phyloP scores from a whole-genome alignment of 306 rosid genomes.

The Quercus dentata region DNA sequence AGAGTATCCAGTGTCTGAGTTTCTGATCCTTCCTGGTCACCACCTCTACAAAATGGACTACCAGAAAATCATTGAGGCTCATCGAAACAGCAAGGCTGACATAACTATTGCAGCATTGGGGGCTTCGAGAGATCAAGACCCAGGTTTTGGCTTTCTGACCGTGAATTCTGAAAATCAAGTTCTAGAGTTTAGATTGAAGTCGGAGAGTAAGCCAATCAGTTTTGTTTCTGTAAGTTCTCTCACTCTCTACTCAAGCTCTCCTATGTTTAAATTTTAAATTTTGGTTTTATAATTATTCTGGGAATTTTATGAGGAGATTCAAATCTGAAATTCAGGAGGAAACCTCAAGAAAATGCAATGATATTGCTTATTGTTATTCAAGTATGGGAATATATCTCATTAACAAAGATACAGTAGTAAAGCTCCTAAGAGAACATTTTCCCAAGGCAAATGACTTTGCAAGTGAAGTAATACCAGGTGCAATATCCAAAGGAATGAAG shows the following conservation, averaged over 20 bases:
- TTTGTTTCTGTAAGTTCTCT: conserved; percentile 21
- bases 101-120: conserved; percentile 36
- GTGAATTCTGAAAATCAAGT: conserved; percentile 21
- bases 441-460: conserved; percentile 29
- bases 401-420: conserved; percentile 19
- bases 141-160: conserved; percentile 31
- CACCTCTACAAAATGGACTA: conserved; percentile 45
- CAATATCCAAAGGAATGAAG: conserved; percentile 38
- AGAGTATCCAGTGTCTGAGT: conserved; percentile 27
- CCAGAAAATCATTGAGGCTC: conserved; percentile 29
- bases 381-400: conserved; percentile 43
- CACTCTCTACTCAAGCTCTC: neutral
- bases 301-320: neutral
- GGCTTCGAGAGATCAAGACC: conserved; percentile 19
- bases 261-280: neutral
- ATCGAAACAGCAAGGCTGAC: conserved; percentile 22
- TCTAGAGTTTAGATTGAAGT: conserved; percentile 18
- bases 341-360: conserved; percentile 2
- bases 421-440: conserved; percentile 30
- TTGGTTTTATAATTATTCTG: neutral
- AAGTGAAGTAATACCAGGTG: conserved; percentile 41
- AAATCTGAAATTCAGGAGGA: conserved; percentile 8
- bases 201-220: neutral
- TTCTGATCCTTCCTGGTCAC: conserved; percentile 41
- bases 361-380: conserved; percentile 1